Base-by-base conservation (phyloP, 768 basidiomycete genomes). In the Termitomyces heimii region DNA sequence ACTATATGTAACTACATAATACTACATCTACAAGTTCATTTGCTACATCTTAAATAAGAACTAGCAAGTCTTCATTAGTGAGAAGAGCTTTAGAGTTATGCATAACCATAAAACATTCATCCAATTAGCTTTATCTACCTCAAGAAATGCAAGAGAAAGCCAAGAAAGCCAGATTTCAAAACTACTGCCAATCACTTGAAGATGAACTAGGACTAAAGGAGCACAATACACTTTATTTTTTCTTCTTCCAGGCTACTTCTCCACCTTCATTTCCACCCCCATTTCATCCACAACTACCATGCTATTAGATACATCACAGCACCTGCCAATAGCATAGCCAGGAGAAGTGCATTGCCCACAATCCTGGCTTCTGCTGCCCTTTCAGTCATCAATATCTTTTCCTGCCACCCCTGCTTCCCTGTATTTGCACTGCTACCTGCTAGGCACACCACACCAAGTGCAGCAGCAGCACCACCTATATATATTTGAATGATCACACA, bases 291-390 rank as follows among this genome's bases (percentile, higher is more conserved):
- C 20, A 67, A 8, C 20, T 59, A 46, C 59, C 66, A 68, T 5
- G 48, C 55, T 2, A 58, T 12, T 2, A 60, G 35, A 8, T 37
- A 60, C 1, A 66, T 1, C 4, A 56, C 48, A n/a, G 46, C 48
- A 1, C 71, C 13, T 3, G 49, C 35, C 8, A 63, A 12, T 20
- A 59, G 20, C 1, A 54, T 68, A 20, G 63, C 63, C 22, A 63
- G 61, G 7, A 71, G 10, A 2, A 73, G 42, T 3, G 61, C 59
- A 5, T 66, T 71, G 3, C 73, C 73, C 1, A 73, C 58, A 13
- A 72, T 63, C 9, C 72, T 72, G 3, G 71, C 71, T n/a, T 61
- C 60, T 3, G 71, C 71, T 0, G 72, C 73, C 28, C 66, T 57
- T 0, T 60, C 66, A 0, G 68, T 31, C 26, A 63, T 65, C 51